These are phyloP conservation scores for Xylaria acuta DNA, from an alignment of 495 filamentous ascomycete genomes.

Conservation along the genomic window DNA sequence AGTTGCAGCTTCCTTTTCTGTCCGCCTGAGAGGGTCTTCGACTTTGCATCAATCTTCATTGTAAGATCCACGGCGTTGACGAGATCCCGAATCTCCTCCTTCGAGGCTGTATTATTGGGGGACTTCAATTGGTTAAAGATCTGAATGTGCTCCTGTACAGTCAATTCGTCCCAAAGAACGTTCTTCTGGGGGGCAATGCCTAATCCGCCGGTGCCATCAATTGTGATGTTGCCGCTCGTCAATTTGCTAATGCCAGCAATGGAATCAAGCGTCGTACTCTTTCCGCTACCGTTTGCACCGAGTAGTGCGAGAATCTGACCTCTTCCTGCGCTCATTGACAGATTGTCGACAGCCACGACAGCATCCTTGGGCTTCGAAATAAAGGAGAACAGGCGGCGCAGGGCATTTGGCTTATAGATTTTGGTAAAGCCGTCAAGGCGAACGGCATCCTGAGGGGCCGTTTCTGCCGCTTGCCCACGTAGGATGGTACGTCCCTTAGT, in stretches of 20 bases:
- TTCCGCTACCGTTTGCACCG: constrained; percentile 86
- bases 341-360: constrained; percentile 73
- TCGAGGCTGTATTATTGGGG: constrained; percentile 55
- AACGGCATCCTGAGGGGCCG: constrained; percentile 59
- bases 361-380: constrained; percentile 61
- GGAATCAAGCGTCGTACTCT: constrained; percentile 84
- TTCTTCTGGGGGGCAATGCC: constrained; percentile 91
- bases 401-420: constrained; percentile 69
- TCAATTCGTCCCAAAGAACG: constrained; percentile 85
- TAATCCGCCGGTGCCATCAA: constrained; percentile 75
- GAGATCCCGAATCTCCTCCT: constrained; percentile 62
- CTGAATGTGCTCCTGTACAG: constrained; percentile 77
- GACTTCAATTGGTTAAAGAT: constrained; percentile 83
- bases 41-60: constrained; percentile 67
- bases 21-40: constrained; percentile 79
- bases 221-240: constrained; percentile 71
- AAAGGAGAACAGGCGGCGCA: constrained; percentile 63
- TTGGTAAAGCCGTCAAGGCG: constrained; percentile 74
- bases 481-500: constrained; percentile 65
- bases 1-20: constrained; percentile 92
- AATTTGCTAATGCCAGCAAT: constrained; percentile 79
- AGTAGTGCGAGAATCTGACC: constrained; percentile 84
- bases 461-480: constrained; percentile 41
- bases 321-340: constrained; percentile 68
- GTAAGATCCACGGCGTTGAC: constrained; percentile 72